Evolutionary conservation across 208 protist genomes (phyloP).

Genomic region (Naegleria gruberi): DNA sequence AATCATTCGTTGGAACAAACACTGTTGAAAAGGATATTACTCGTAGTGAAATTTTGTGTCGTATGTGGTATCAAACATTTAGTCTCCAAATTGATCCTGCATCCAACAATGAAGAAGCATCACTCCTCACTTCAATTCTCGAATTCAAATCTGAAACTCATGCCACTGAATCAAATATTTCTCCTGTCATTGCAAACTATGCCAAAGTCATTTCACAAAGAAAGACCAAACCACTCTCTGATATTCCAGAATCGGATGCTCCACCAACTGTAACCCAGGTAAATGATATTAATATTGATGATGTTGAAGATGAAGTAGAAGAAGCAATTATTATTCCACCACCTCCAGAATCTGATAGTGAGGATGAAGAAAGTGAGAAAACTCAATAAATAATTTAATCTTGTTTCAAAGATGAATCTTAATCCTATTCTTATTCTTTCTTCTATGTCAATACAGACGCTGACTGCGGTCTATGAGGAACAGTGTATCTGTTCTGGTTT

Average conservation of each 20-base stretch:
- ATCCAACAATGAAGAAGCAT: not conserved
- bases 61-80: conserved; percentile 3
- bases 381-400: not conserved
- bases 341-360: not conserved
- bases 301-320: not conserved
- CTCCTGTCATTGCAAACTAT: not conserved
- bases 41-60: not conserved
- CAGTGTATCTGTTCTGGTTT: not conserved
- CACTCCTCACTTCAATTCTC: not conserved
- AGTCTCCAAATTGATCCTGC: not conserved
- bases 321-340: not conserved
- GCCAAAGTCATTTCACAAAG: not conserved
- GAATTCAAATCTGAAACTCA: not conserved
- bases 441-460: not conserved
- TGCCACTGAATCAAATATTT: not conserved
- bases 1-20: not conserved
- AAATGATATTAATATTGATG: not conserved
- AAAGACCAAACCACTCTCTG: not conserved
- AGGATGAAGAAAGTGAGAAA: not conserved
- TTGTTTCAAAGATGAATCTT: too few species aligned
- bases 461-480: not conserved
- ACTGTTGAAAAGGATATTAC: not conserved
- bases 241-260: not conserved
- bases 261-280: not conserved
- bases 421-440: too few species aligned